phyloP scores from a whole-genome alignment of 1,139 yeast species.

The Debaryomycetaceae sp. region DNA sequence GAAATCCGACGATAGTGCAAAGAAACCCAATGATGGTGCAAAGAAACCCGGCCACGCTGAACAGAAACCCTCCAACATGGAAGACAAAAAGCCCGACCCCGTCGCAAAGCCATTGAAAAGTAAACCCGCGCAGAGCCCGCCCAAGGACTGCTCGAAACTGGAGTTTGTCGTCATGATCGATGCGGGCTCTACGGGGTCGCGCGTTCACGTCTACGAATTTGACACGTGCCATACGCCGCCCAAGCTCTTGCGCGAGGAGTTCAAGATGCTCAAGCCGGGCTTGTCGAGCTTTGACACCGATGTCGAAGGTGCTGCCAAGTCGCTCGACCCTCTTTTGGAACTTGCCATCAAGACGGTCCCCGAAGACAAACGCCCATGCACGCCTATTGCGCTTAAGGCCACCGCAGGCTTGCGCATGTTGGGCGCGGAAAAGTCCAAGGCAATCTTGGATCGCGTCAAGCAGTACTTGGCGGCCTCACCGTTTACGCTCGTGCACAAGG shows the following conservation, averaged over 20 bases:
- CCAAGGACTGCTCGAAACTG: conserved; percentile 16
- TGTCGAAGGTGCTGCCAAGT: conserved; percentile 73
- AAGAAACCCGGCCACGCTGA: too few species aligned
- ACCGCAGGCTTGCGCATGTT: conserved; percentile 92
- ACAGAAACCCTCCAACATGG: too few species aligned
- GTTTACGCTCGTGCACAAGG: conserved; percentile 64
- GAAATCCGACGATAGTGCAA: conserved; percentile 1
- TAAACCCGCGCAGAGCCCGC: too few species aligned
- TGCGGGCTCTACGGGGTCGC: conserved; percentile 95
- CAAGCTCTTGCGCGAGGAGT: conserved; percentile 61
- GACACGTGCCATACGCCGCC: conserved; percentile 82
- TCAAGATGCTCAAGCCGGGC: conserved; percentile 89
- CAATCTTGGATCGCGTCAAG: conserved; percentile 68
- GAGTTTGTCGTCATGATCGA: conserved; percentile 77
- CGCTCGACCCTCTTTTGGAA: conserved; percentile 71
- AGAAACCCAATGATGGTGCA: conserved; percentile 1
- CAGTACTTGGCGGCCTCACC: conserved; percentile 76
- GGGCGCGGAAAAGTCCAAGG: conserved; percentile 62
- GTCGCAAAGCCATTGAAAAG: too few species aligned
- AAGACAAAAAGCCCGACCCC: conserved; percentile 19
- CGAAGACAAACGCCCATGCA: conserved; percentile 54
- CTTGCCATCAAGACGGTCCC: conserved; percentile 73
- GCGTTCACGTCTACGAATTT: conserved; percentile 88
- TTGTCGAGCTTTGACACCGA: conserved; percentile 77
- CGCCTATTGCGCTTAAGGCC: conserved; percentile 94